These are phyloP conservation scores for Trichoderma asperelloides DNA, from an alignment of 495 filamentous ascomycete species.

Conservation along the genomic window DNA sequence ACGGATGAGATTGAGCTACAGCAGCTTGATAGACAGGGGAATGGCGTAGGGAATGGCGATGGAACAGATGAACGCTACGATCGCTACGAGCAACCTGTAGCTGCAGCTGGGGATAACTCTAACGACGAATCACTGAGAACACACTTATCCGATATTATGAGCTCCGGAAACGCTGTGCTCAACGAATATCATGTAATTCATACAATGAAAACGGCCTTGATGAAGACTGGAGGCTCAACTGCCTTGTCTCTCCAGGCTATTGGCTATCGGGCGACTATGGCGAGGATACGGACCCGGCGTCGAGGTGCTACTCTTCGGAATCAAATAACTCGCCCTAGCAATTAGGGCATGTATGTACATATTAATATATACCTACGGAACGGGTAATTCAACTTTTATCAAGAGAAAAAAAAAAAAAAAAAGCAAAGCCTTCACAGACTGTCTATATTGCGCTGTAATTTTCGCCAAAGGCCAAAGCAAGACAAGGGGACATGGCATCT, in stretches of 20 bases:
- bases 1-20: conserved; percentile 44
- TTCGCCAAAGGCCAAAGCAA: background rate
- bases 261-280: conserved; percentile 39
- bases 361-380: background rate
- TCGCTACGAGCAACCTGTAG: background rate
- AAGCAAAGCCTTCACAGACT: background rate
- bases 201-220: conserved; percentile 56
- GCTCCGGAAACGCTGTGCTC: conserved; percentile 62
- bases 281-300: conserved; percentile 30
- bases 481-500: background rate
- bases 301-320: conserved; percentile 13
- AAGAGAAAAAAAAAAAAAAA: no score
- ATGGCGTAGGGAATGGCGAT: background rate
- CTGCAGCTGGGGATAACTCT: background rate
- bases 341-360: background rate
- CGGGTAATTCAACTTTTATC: background rate
- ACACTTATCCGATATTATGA: conserved; percentile 48
- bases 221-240: conserved; percentile 40
- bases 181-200: conserved; percentile 60
- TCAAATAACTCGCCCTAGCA: background rate
- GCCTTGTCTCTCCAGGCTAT: conserved; percentile 41
- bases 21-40: conserved; percentile 18
- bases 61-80: conserved; percentile 13
- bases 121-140: conserved; percentile 30
- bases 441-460: background rate